phyloP scores from a whole-genome alignment of 2,329 filamentous ascomycete genomes.

The Niveomyces coronatus region DNA sequence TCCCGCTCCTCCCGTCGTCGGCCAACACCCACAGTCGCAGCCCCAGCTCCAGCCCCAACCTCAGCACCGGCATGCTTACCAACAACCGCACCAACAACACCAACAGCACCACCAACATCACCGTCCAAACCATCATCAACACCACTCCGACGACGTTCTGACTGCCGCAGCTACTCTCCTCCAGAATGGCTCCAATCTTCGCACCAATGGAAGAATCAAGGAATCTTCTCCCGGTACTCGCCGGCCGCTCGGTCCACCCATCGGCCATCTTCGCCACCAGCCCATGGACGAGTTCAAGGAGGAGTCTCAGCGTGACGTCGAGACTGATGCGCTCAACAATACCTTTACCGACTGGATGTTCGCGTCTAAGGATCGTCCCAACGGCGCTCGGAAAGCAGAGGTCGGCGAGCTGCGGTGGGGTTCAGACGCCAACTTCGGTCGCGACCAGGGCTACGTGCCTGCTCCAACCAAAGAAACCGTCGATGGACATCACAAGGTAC shows the following conservation, averaged over 20 bases:
- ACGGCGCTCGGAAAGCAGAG: constrained; percentile 23
- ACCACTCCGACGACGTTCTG: constrained; percentile 44
- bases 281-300: constrained; percentile 32
- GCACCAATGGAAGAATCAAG: constrained; percentile 11
- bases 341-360: constrained; percentile 34
- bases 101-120: constrained; percentile 15
- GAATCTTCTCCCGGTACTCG: constrained; percentile 15
- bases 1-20: constrained; percentile 21
- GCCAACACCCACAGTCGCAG: constrained; percentile 13
- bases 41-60: constrained; percentile 7
- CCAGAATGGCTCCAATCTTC: constrained; percentile 28
- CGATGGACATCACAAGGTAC: constrained; percentile 44
- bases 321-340: constrained; percentile 22
- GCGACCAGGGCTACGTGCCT: constrained; percentile 46
- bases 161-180: constrained; percentile 43
- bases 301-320: constrained; percentile 25
- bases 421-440: constrained; percentile 54
- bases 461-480: constrained; percentile 45
- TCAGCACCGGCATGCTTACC: constrained; percentile 12
- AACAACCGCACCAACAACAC: constrained; percentile 11
- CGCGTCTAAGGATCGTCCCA: constrained; percentile 19
- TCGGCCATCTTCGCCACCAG: constrained; percentile 33
- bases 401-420: constrained; percentile 51
- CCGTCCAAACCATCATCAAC: constrained; percentile 15
- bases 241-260: constrained; percentile 21